Evolutionary conservation across 495 filamentous ascomycete genomes (phyloP), one percentile per base, ranked within the genome.

Genomic region (Penicillium simplicissimum): DNA sequence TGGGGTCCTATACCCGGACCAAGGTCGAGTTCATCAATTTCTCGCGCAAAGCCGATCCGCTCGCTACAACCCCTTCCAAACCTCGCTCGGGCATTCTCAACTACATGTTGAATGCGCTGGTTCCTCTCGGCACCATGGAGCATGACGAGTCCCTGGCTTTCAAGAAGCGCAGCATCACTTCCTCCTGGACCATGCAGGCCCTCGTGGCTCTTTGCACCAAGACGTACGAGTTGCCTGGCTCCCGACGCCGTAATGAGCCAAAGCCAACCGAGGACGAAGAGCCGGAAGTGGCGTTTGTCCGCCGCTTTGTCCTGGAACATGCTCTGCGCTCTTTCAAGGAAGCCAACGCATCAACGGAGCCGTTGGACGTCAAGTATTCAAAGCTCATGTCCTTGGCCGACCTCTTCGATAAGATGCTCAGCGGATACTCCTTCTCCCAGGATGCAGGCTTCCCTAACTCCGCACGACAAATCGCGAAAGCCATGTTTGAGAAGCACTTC

Each of bases 11-110:
- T 77, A 96, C 92, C 61, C 88, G 93, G 31, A 88, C 92, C 40
- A 99, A 99, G 80, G 83, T 98, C 21, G 96, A 99, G 68, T 99
- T 99, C 71, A 97, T 99, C 74, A 97, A 97, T 70, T 98, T 97
- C 79, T 97, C 94, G 54, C 87, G 95, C 60, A 91, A 91, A 67
- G 88, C 90, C 19, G 90, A 91, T 59, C 90, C 92, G 5, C 82
- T 91, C 61, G 85, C 88, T 31, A 88, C 86, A 48, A 97, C 93
- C 7, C 95, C 95, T 38, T 91, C 93, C 10, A 99, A 98, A 74
- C 95, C 95, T 42, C 88, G 95, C 45, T 94, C 94, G 14, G 91
- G 89, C 54, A 88, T 97, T 40, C 80, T 98, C 57, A 96, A 97
- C 71, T 99, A 98, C 67, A 85, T 99, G 5, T 79, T 99, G 42